These are phyloP conservation scores for Rhazya stricta DNA, from an alignment of 257 asterid genomes.

Conservation along the genomic window DNA sequence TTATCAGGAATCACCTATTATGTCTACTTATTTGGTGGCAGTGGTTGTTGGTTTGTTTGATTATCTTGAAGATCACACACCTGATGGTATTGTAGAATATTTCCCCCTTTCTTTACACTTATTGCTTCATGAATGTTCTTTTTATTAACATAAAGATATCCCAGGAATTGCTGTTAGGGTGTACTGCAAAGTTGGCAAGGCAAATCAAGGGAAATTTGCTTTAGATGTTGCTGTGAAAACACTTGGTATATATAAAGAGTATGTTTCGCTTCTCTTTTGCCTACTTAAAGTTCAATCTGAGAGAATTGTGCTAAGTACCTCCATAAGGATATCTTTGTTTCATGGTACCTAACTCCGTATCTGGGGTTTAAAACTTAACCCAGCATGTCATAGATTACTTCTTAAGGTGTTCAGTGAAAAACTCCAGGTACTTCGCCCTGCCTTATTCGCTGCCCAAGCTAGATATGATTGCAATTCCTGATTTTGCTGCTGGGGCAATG, in stretches of 20 bases:
- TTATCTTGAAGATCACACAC: conserved; percentile 81
- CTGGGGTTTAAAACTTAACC: background rate
- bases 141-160: conserved; percentile 7
- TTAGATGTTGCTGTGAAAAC: conserved; percentile 90
- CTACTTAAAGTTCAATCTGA: background rate
- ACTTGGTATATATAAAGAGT: conserved; percentile 83
- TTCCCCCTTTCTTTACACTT: conserved; percentile 4
- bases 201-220: conserved; percentile 81
- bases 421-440: conserved; percentile 69
- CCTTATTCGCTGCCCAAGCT: conserved; percentile 89
- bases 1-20: conserved; percentile 91
- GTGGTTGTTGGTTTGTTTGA: conserved; percentile 93
- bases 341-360: background rate
- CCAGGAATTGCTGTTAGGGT: conserved; percentile 80
- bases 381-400: background rate
- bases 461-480: conserved; percentile 98
- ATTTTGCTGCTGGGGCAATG: conserved; percentile 99
- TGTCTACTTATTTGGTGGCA: conserved; percentile 97
- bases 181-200: conserved; percentile 82
- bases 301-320: background rate
- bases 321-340: background rate
- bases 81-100: conserved; percentile 59
- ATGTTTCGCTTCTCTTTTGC: conserved; percentile 8
- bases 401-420: background rate
- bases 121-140: conserved; percentile 7